Conservation (phyloP, 768 basidiomycete species). For the Inosperma sp. region DNA sequence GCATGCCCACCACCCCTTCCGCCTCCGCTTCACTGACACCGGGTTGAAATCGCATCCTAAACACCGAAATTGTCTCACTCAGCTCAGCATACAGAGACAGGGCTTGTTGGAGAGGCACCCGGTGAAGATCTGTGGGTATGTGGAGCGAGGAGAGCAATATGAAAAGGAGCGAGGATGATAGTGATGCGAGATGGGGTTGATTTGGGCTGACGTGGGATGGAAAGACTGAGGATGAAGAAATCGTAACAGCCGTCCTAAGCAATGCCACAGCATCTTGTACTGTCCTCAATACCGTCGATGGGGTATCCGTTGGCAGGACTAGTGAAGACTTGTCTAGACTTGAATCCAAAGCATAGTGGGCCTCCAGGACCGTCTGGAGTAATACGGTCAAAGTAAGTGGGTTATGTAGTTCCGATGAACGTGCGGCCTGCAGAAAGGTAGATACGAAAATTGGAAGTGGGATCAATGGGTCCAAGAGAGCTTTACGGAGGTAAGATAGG, state of each 20-base stretch:
- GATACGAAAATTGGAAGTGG: slow-evolving; percentile 57
- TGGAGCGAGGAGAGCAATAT: slow-evolving; percentile 58
- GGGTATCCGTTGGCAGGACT: slow-evolving; percentile 47
- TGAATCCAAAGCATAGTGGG: slow-evolving; percentile 55
- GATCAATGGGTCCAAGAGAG: slow-evolving; percentile 52
- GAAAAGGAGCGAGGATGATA: slow-evolving; percentile 59
- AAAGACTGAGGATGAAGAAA: background rate
- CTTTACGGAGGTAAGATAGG: slow-evolving; percentile 59
- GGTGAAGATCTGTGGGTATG: slow-evolving; percentile 56
- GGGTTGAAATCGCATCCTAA: background rate
- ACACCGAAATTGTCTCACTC: slow-evolving; percentile 30
- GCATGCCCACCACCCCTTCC: background rate
- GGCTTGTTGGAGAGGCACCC: slow-evolving; percentile 58
- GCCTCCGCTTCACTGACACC: background rate
- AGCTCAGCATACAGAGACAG: slow-evolving; percentile 46
- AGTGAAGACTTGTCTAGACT: slow-evolving; percentile 48
- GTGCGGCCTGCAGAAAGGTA: slow-evolving; percentile 63
- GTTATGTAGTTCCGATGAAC: slow-evolving; percentile 59
- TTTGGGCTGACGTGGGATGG: slow-evolving; percentile 1
- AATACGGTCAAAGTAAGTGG: slow-evolving; percentile 66
- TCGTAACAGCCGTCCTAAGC: slow-evolving; percentile 52
- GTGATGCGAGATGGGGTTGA: slow-evolving; percentile 50
- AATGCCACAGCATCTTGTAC: slow-evolving; percentile 60
- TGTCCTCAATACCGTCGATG: slow-evolving; percentile 46
- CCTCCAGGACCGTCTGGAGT: slow-evolving; percentile 60